Evolutionary conservation across 2,329 filamentous ascomycete genomes (phyloP).

Genomic region (Trichoderma hamatum): DNA sequence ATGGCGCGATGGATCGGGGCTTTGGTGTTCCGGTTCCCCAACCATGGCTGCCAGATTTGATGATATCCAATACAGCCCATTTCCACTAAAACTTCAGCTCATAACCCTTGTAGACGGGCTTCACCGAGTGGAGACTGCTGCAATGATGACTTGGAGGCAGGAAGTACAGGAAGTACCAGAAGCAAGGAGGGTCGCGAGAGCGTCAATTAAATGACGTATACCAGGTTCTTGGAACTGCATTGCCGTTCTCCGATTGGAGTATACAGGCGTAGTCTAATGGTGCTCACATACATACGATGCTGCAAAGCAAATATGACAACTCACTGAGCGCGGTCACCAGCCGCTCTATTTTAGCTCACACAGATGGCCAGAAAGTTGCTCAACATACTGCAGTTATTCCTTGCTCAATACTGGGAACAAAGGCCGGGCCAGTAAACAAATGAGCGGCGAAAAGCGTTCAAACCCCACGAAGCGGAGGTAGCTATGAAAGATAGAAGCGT

Average conservation of each 20-base stretch:
- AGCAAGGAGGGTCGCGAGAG: neutral
- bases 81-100: neutral
- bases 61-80: neutral
- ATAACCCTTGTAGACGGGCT: neutral
- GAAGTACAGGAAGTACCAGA: neutral
- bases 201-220: neutral
- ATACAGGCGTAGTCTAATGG: neutral
- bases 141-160: neutral
- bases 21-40: neutral
- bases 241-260: neutral
- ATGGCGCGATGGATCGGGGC: neutral
- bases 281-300: neutral
- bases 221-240: neutral
- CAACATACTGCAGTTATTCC: neutral
- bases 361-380: neutral
- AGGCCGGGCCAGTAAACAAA: neutral
- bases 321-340: neutral
- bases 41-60: neutral
- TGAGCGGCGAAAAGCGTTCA: neutral
- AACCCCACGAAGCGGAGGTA: neutral
- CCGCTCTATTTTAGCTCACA: neutral
- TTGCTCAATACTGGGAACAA: neutral
- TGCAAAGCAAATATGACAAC: neutral
- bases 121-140: slow-evolving; percentile 7
- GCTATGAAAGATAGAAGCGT: neutral